phyloP scores from a whole-genome alignment of 2,329 filamentous ascomycete genomes.

The Chaetothyriales sp. region DNA sequence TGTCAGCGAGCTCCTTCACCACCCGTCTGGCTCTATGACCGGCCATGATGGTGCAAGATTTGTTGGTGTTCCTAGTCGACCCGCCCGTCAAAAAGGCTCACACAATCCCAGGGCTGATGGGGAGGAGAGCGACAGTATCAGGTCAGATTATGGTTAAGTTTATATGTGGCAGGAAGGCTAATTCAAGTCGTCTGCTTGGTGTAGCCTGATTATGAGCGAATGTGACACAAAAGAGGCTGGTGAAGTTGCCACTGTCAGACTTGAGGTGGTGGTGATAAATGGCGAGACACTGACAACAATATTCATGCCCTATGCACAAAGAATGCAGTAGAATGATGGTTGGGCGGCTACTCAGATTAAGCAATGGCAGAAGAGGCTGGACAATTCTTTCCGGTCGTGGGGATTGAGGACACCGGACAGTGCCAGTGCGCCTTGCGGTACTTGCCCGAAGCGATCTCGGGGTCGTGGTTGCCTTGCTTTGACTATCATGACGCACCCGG shows the following conservation, averaged over 20 bases:
- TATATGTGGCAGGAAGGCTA: background rate
- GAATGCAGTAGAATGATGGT: background rate
- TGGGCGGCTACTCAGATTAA: background rate
- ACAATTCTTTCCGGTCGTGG: background rate
- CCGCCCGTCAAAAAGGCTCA: background rate
- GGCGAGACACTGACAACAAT: background rate
- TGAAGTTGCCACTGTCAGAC: background rate
- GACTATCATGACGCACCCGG: background rate
- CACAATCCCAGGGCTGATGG: background rate
- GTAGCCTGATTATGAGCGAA: background rate
- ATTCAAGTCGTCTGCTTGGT: background rate
- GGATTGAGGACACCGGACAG: no score
- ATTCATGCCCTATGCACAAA: background rate
- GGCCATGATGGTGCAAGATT: slow-evolving; percentile 29
- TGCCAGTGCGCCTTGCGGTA: background rate
- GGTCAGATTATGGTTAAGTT: background rate
- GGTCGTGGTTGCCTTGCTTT: background rate
- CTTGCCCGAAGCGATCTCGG: background rate
- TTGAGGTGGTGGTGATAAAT: background rate
- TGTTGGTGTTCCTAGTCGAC: background rate
- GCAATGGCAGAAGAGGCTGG: background rate
- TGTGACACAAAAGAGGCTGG: background rate
- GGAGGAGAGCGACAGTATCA: background rate
- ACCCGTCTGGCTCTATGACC: slow-evolving; percentile 45
- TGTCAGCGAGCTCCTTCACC: slow-evolving; percentile 37